These are phyloP conservation scores for Stachybotrys chlorohalonatus DNA, from an alignment of 2,329 filamentous ascomycete species.

Conservation along the genomic window DNA sequence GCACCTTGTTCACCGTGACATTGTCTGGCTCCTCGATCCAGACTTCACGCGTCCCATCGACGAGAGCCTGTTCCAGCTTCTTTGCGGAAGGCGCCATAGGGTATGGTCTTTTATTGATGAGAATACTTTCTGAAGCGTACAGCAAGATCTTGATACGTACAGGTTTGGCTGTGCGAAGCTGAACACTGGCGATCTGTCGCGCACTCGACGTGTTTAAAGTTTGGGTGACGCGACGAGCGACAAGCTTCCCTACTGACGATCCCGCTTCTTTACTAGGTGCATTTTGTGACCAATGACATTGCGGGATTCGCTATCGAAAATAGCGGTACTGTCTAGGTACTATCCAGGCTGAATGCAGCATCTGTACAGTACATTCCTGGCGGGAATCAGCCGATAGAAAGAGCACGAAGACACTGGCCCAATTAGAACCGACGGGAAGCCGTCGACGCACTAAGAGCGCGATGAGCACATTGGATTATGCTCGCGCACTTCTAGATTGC, in stretches of 20 bases:
- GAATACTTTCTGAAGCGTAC: too few species aligned
- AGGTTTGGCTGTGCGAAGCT: not conserved
- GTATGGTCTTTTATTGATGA: not conserved
- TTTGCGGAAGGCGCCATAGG: conserved; percentile 25
- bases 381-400: too few species aligned
- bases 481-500: too few species aligned
- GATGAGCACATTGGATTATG: too few species aligned
- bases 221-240: not conserved
- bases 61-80: conserved; percentile 35
- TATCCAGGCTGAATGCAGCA: too few species aligned
- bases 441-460: too few species aligned
- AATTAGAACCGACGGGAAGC: too few species aligned
- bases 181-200: not conserved
- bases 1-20: conserved; percentile 49
- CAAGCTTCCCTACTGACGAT: not conserved
- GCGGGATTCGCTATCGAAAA: not conserved
- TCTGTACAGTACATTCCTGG: too few species aligned
- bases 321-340: not conserved
- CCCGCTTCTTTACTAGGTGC: not conserved
- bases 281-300: not conserved
- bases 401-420: too few species aligned
- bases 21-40: conserved; percentile 34
- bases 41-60: conserved; percentile 35
- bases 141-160: too few species aligned
- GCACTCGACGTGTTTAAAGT: not conserved